Base-by-base conservation (phyloP, 768 basidiomycete genomes). In the Lyophyllum atratum region DNA sequence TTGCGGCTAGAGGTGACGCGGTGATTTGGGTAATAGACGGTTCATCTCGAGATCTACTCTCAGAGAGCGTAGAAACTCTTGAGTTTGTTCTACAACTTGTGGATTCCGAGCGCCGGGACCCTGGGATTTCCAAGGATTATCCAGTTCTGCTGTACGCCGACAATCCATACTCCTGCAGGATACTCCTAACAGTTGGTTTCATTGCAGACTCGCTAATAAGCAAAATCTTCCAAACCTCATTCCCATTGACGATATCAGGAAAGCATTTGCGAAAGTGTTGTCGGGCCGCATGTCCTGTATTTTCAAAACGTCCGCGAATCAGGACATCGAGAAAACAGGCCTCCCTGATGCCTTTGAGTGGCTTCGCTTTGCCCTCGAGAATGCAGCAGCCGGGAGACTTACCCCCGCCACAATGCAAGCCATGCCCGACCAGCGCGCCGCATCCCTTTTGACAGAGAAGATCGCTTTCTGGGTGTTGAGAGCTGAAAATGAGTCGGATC, bases 21-120 rank as follows among this genome's bases (percentile, higher is more conserved):
- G 71, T 88, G 65, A 79, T 89, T 60, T 88, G 85, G 78, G 72
- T 86, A 17, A 81, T 89, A 28, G 85, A 89, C 66, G 80, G 80
- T 37, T 74, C 74, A 53, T 81, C 84, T 60, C 68, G 75, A 49
- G 77, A 80, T 33, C 72, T 78, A 42, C 70, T 87, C 19, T 53
- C 69, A 1, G 84, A 86, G 66, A 85, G 81, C 39, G 75, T 79
- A 4, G 78, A 84, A 49, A 74, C 75, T 48, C 72, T 89, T 11
- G 62, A 73, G 48, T 62, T 72, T 42, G 70, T 82, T 65, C 59
- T 85, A 29, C 69, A 26, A 10, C 40, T 40, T 7, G 8, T 64
- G 14, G 60, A 66, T 42, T 12, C 31, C 7, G 59, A 49, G 24
- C 54, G 59, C 2, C 24, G n/a, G 17, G 28, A 22, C 26, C 31